Conservation (phyloP, 306 rosid genomes). For the Dalbergia cochinchinensis region DNA sequence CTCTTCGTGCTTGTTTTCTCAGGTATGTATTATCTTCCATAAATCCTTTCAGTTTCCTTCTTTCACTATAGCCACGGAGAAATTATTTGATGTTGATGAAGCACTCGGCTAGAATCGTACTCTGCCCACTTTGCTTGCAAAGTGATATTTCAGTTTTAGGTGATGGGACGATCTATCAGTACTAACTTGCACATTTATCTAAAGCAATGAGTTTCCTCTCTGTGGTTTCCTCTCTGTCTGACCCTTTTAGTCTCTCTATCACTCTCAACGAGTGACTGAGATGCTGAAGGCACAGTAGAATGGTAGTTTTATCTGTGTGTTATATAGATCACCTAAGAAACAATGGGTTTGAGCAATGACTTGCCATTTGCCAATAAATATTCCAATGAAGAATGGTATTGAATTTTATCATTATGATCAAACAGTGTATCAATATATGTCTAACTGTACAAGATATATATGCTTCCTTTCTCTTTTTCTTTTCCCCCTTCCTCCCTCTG, state of each 20-base stretch:
- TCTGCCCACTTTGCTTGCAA: no score
- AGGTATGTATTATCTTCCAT: conserved; percentile 37
- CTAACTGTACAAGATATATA: background rate
- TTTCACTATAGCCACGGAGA: background rate
- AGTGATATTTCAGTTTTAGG: no score
- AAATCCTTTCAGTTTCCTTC: background rate
- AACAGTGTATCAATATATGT: background rate
- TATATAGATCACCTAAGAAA: background rate
- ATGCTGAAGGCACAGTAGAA: background rate
- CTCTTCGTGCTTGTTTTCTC: conserved; percentile 57
- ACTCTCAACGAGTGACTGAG: background rate
- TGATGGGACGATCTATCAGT: no score
- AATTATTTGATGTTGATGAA: background rate
- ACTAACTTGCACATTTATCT: no score
- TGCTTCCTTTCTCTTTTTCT: background rate
- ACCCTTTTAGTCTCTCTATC: background rate
- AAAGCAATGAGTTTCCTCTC: no score
- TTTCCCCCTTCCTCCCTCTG: background rate
- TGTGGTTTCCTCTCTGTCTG: no score
- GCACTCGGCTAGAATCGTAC: no score
- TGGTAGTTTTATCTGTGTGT: background rate
- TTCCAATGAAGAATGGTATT: background rate
- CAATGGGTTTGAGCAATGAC: background rate
- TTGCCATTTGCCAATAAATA: background rate
- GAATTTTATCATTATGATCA: background rate